These are phyloP conservation scores for Paecilomyces fulvus DNA, from an alignment of 2,329 filamentous ascomycete genomes.

Conservation along the genomic window DNA sequence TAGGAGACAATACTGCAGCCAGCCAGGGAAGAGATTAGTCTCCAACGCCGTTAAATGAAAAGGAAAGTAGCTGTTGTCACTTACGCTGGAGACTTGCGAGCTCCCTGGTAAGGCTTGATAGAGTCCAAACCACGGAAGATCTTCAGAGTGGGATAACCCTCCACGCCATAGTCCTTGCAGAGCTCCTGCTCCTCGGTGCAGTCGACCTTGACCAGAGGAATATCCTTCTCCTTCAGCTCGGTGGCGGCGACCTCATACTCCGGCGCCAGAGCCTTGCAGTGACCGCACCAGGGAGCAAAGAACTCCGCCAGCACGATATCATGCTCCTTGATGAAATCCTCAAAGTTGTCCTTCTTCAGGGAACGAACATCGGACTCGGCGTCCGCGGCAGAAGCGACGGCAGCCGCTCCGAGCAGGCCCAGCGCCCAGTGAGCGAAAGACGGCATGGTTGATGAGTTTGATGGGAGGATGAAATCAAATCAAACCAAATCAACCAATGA, in stretches of 20 bases:
- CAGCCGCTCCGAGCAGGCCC: constrained; percentile 30
- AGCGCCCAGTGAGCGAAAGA: constrained; percentile 31
- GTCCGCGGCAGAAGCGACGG: constrained; percentile 27
- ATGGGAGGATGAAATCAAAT: neutral
- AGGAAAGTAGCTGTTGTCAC: constrained; percentile 15
- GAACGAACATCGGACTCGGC: constrained; percentile 67
- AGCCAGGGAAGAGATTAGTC: constrained; percentile 13
- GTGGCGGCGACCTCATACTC: constrained; percentile 44
- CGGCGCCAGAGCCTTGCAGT: constrained; percentile 89
- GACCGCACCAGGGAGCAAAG: constrained; percentile 93
- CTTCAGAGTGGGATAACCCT: constrained; percentile 98
- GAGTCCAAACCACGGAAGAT: constrained; percentile 89
- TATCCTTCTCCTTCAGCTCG: constrained; percentile 41
- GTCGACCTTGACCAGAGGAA: constrained; percentile 51
- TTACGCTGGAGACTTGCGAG: constrained; percentile 72
- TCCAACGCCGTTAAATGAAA: neutral
- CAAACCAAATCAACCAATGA: neutral
- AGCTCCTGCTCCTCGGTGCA: constrained; percentile 92
- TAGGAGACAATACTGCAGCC: constrained; percentile 58
- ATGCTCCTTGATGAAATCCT: constrained; percentile 75
- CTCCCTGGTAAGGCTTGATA: constrained; percentile 73
- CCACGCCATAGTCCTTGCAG: constrained; percentile 81
- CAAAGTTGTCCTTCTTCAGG: constrained; percentile 79
- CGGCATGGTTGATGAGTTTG: constrained; percentile 21
- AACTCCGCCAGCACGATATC: constrained; percentile 92